Evolutionary conservation across 192 early-diverging fungal genomes (phyloP), one percentile per base, ranked within the genome.

Genomic region (Polychytrium aggregatum): DNA sequence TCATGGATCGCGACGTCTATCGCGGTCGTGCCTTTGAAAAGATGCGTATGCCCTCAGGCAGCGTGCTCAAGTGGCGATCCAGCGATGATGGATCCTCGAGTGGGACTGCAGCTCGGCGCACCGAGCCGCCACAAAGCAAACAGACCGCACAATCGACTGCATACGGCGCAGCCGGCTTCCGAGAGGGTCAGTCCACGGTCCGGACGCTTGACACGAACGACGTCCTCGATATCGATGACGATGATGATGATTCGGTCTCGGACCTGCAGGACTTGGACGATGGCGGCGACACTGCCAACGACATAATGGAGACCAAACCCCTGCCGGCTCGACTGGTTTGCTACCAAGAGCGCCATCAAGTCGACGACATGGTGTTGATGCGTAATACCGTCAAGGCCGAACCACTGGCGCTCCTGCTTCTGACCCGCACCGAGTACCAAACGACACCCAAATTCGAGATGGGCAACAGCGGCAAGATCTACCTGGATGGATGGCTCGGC

Each of bases 301-400:
- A 60, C 44, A 44, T 16, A 44, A 22, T 18, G 41, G 41, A 41
- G 13, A 41, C 42, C 1, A 55, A 62, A 9, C 41, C 63, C 9
- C 17, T 63, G 1, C 69, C 69, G 6, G 41, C 61, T 3, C 65
- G 70, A 0, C 44, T 72, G 30, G 43, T 72, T 1, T 52, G 48
- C 35, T 72, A 57, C 48, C 70, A 72, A 37, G 70, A 72, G 20
- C 70, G 70, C 42, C 70, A 72, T 48, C 60, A 46, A 41, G 52
- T 72, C 2, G 70, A 72, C 31, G 55, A 46, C 30, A 46, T 33
- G 10, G 45, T 72, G 20, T 72, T 62, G 48, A 5, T 69, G 22
- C 62, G 70, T 4, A 46, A 60, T 28, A 63, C 65, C 0, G 70
- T 66, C 10, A 48, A 47, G 4, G 57, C 59, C 2, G 57, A 56